Percentiles rank a stretch among this genome's conserved stretches.
Conservation (phyloP, 2,329 filamentous ascomycete species). For the Dothiorella sarmentorum region DNA sequence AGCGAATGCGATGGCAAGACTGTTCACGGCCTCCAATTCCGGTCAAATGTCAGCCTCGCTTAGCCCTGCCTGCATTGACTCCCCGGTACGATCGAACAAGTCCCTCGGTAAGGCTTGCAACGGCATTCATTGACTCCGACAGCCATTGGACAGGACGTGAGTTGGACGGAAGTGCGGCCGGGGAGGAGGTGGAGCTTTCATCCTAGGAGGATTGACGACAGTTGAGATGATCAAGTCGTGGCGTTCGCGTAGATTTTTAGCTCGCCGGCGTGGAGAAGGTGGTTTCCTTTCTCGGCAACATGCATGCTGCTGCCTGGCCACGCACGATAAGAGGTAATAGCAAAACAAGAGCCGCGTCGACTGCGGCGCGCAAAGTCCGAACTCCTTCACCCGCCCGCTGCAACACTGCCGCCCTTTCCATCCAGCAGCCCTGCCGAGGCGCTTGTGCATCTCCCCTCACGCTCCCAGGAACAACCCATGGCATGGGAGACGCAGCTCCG, state of each 20-base stretch:
- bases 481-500: background rate
- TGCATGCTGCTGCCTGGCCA: conserved; percentile 7
- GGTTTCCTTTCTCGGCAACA: background rate
- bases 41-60: background rate
- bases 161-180: background rate
- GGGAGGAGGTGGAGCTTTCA: background rate
- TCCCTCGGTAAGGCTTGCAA: background rate
- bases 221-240: too few relatives aligned
- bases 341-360: background rate
- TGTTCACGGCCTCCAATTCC: background rate
- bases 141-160: background rate
- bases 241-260: background rate
- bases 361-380: background rate
- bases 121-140: background rate
- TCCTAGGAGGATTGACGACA: background rate
- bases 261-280: background rate
- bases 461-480: background rate
- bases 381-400: background rate
- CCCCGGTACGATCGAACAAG: background rate
- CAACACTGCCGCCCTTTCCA: background rate
- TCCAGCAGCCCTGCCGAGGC: background rate
- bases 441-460: background rate
- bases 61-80: background rate
- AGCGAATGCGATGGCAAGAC: background rate
- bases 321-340: background rate